Evolutionary conservation across 768 basidiomycete species (phyloP), one percentile per base, ranked within the genome.

Genomic region (Psilocybe cubensis): DNA sequence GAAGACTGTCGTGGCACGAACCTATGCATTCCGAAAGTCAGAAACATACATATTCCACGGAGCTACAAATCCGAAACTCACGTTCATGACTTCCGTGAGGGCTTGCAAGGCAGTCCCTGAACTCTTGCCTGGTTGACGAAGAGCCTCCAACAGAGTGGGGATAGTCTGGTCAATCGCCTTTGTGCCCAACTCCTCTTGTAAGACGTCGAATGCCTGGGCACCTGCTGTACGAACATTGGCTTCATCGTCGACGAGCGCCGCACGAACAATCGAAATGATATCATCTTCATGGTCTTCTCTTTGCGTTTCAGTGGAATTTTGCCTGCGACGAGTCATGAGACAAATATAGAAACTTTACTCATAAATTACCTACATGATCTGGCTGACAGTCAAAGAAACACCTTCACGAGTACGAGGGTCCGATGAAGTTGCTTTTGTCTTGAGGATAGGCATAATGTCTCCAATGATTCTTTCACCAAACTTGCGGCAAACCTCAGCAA

Each of bases 41-140:
- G 21, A 33, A 27, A 18, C 8, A 46, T 4, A 24, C 18, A 11
- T 35, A 27, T 35, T 10, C 8, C 17, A 25, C 3, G 21, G 17
- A 7, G 31, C 11, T 28, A 29, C 9, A 29, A 4, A 17, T n/a
- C 4, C 20, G 4, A 28, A 2, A 29, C 90, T 70, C 72, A 94
- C 94, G 62, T 83, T 87, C 92, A 96, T 96, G 63, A 98, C 94
- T 77, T 98, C 96, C 54, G 82, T 87, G 35, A 98, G 76, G 0
- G 97, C 97, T 67, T 95, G 88, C 31, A 98, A 78, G 10, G 97
- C 96, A 14, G 96, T 98, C 9, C 94, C 95, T n/a, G 96, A 96
- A 18, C 90, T 86, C 65, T 89, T 90, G 4, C 96, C 96, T 12
- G 95, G 94, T 71, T 94, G 91, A 17, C 93, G 88, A 31, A 98